Conservation (phyloP, 345 rosid genomes). For the Corchorus capsularis region DNA sequence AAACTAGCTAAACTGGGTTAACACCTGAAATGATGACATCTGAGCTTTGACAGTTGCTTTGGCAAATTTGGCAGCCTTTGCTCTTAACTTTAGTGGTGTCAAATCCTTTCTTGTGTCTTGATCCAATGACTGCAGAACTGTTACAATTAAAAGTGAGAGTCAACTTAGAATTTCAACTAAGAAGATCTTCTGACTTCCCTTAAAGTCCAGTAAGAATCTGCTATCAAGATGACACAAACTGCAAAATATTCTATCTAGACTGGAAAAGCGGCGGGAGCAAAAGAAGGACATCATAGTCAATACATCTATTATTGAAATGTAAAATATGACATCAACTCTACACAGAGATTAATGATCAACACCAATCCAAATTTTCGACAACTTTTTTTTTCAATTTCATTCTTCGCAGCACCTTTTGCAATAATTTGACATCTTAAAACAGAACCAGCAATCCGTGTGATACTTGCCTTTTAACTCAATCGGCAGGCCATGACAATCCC, state of each 20-base stretch:
- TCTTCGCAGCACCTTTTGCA: background rate
- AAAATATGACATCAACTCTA: background rate
- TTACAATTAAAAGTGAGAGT: constrained; percentile 40
- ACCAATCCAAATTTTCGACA: background rate
- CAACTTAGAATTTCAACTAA: constrained; percentile 29
- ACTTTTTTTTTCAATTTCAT: background rate
- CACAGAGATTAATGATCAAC: background rate
- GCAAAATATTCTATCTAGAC: background rate
- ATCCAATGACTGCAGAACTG: constrained; percentile 96
- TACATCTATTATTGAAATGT: background rate
- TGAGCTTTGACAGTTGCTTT: constrained; percentile 91
- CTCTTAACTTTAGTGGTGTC: constrained; percentile 80
- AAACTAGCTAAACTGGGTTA: constrained; percentile 9
- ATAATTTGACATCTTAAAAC: background rate
- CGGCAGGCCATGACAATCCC: constrained; percentile 99
- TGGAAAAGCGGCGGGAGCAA: background rate
- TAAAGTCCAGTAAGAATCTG: background rate
- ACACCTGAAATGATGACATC: constrained; percentile 94
- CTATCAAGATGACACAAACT: background rate
- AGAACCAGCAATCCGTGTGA: constrained; percentile 15
- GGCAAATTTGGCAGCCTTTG: constrained; percentile 92
- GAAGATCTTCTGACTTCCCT: constrained; percentile 6
- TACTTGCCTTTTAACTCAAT: constrained; percentile 95
- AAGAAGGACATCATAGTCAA: background rate
- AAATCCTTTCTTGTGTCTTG: constrained; percentile 81